A percentile compares a stretch with the other conserved stretches of the same genome.
Conservation (phyloP, 1,284 basidiomycete species). For the Phylloporus gajari region DNA sequence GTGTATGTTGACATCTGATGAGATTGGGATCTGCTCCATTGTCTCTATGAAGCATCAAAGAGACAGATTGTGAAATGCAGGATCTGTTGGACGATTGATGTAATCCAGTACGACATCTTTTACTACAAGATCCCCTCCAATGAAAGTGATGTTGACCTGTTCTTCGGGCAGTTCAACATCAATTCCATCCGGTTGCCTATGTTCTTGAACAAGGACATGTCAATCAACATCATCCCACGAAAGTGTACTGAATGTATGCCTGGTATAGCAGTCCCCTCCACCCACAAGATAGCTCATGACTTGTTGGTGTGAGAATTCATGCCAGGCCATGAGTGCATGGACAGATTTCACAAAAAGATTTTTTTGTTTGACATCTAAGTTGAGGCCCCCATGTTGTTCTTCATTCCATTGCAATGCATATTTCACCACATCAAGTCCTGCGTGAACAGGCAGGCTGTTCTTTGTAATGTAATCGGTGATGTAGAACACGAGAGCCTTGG, state of each 20-base stretch:
- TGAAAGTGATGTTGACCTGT: neutral
- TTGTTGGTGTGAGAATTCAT: neutral
- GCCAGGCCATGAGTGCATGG: neutral
- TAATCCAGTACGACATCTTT: neutral
- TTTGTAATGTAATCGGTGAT: neutral
- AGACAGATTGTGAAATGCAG: neutral
- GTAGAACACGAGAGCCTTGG: neutral
- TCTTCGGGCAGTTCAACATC: too few species aligned
- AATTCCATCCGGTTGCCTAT: too few species aligned
- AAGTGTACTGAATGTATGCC: neutral
- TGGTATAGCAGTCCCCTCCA: too few species aligned
- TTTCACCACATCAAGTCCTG: neutral
- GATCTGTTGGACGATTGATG: neutral
- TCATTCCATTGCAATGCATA: neutral
- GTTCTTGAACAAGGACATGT: neutral
- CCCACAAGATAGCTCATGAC: neutral
- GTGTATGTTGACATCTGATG: neutral
- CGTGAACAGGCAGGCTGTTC: neutral
- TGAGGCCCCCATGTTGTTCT: neutral
- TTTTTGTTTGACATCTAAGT: neutral
- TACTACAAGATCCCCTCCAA: too few species aligned
- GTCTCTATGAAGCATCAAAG: neutral
- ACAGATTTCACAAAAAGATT: neutral
- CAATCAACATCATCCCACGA: neutral
- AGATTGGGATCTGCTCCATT: neutral